A percentile compares a stretch with the other conserved stretches of the same genome.
Evolutionary conservation across 306 rosid genomes (phyloP).

Genomic region (Ochetophila trinervis): DNA sequence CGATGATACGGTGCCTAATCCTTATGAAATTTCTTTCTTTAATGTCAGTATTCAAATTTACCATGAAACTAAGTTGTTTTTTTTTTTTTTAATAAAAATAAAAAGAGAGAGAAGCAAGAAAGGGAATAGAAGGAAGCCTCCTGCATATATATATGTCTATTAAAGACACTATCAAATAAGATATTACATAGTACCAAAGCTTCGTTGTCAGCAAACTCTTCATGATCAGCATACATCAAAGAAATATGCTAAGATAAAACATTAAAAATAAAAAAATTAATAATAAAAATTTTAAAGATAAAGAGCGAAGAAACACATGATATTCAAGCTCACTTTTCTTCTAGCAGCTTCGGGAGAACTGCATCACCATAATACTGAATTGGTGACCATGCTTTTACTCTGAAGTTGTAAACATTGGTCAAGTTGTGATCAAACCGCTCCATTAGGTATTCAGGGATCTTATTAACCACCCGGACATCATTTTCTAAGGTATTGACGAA

Average conservation of each 20-base stretch:
- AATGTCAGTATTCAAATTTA: too few relatives aligned
- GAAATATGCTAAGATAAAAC: neutral
- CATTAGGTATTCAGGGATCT: slow-evolving; percentile 82
- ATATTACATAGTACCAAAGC: slow-evolving; percentile 6
- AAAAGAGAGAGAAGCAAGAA: too few relatives aligned
- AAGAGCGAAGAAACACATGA: slow-evolving; percentile 6
- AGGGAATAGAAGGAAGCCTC: too few relatives aligned
- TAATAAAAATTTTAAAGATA: neutral
- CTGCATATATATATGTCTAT: too few relatives aligned
- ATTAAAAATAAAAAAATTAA: too few relatives aligned
- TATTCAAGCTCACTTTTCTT: slow-evolving; percentile 78
- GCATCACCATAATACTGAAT: slow-evolving; percentile 71
- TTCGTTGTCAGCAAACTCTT: neutral
- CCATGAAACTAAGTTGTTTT: too few relatives aligned
- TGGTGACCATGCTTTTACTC: slow-evolving; percentile 93
- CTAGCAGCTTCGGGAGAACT: slow-evolving; percentile 89
- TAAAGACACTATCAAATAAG: neutral
- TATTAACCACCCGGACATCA: slow-evolving; percentile 79
- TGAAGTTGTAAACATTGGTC: slow-evolving; percentile 93
- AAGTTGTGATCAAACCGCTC: slow-evolving; percentile 93
- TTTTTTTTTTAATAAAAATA: too few relatives aligned
- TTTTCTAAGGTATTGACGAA: slow-evolving; percentile 61
- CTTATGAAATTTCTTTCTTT: too few relatives aligned
- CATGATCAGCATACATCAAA: neutral
- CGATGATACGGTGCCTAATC: too few relatives aligned